Conservation (phyloP, 2,329 filamentous ascomycete genomes). For the Colletotrichum tamarilloi region DNA sequence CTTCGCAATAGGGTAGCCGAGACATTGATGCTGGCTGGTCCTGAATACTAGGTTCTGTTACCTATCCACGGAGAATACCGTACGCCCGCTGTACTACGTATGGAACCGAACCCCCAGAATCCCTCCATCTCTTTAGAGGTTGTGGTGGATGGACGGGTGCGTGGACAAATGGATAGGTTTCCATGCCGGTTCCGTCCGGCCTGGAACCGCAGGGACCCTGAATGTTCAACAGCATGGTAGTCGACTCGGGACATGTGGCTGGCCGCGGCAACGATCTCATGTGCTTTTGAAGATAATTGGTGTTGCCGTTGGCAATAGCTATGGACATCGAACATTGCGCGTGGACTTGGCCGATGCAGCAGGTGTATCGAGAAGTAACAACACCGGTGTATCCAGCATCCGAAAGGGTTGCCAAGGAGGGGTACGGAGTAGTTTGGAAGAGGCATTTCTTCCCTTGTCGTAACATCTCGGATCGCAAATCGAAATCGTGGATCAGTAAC, state of each 20-base stretch:
- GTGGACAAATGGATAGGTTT: conserved; percentile 5
- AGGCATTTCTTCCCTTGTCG: conserved; percentile 29
- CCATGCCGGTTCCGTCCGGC: conserved; percentile 21
- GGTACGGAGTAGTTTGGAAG: background rate
- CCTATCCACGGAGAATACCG: conserved; percentile 4
- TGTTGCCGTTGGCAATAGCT: background rate
- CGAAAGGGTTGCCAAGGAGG: background rate
- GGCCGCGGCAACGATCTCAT: conserved; percentile 8
- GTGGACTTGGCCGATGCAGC: conserved; percentile 1
- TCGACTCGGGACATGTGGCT: background rate
- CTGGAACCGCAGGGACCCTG: conserved; percentile 16
- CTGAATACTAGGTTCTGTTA: background rate
- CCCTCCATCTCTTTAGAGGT: background rate
- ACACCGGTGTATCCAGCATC: background rate
- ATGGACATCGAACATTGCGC: background rate
- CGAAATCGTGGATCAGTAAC: conserved; percentile 23
- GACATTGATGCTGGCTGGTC: background rate
- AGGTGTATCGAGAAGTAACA: background rate
- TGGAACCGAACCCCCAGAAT: background rate
- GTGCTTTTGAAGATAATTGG: background rate
- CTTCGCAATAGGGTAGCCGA: conserved; percentile 14
- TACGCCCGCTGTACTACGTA: background rate
- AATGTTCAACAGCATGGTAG: background rate
- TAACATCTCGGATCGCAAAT: conserved; percentile 20
- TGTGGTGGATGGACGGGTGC: background rate